These are phyloP conservation scores for Dothidotthia symphoricarpi DNA, from an alignment of 2,329 filamentous ascomycete species.

Conservation along the genomic window DNA sequence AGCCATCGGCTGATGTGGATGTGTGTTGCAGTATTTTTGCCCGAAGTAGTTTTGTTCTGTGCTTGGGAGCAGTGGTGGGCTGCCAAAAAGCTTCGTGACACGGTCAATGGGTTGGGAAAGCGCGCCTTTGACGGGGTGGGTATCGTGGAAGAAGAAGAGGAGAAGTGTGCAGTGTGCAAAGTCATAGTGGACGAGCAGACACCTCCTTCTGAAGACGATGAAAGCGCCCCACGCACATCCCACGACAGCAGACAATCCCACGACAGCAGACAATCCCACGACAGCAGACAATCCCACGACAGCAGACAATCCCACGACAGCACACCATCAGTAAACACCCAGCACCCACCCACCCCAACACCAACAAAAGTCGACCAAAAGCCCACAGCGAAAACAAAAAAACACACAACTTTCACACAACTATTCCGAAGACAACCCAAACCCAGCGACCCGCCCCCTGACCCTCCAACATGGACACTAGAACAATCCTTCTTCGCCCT, in stretches of 20 bases:
- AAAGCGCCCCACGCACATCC: too few species aligned
- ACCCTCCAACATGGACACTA: constrained; percentile 4
- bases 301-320: too few species aligned
- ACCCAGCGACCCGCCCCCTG: not conserved
- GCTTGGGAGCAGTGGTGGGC: constrained; percentile 26
- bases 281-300: too few species aligned
- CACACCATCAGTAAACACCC: too few species aligned
- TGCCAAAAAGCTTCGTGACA: constrained; percentile 4
- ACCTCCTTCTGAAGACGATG: not conserved
- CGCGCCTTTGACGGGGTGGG: constrained; percentile 2
- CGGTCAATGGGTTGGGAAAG: constrained; percentile 9
- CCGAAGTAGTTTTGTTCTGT: constrained; percentile 22
- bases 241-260: not conserved
- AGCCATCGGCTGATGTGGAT: constrained; percentile 18
- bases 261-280: too few species aligned
- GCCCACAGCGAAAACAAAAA: too few species aligned
- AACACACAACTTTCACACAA: too few species aligned
- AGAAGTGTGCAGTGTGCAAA: not conserved
- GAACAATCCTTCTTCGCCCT: constrained; percentile 22
- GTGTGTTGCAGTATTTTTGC: constrained; percentile 16
- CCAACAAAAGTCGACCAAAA: too few species aligned
- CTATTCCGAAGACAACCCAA: not conserved
- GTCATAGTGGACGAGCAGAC: not conserved
- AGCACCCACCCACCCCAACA: too few species aligned
- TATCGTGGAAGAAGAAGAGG: not conserved